phyloP scores from a whole-genome alignment of 1,139 yeast species.

The Candida sp. region DNA sequence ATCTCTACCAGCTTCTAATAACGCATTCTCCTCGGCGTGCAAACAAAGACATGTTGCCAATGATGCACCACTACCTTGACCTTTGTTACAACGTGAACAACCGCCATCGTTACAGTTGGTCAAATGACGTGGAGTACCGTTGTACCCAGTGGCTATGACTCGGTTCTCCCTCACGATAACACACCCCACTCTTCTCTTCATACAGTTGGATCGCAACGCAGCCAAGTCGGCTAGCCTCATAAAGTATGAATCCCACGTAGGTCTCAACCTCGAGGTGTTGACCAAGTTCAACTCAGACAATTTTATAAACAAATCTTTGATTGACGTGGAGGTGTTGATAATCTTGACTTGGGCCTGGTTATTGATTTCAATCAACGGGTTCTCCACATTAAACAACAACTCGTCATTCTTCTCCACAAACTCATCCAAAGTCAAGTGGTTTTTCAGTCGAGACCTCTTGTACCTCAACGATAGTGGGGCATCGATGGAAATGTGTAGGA shows the following conservation, averaged over 20 bases:
- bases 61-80: slow-evolving; percentile 63
- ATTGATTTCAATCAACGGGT: slow-evolving; percentile 52
- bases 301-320: slow-evolving; percentile 52
- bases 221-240: slow-evolving; percentile 95
- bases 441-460: slow-evolving; percentile 33
- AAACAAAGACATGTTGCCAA: slow-evolving; percentile 88
- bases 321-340: slow-evolving; percentile 57
- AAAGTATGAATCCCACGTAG: slow-evolving; percentile 96
- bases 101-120: slow-evolving; percentile 96
- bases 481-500: slow-evolving; percentile 79
- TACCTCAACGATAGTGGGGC: slow-evolving; percentile 68
- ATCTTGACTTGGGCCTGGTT: slow-evolving; percentile 64
- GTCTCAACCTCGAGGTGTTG: slow-evolving; percentile 73
- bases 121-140: slow-evolving; percentile 93
- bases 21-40: slow-evolving; percentile 98
- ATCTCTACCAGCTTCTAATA: slow-evolving; percentile 92
- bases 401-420: slow-evolving; percentile 54
- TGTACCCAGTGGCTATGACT: slow-evolving; percentile 95
- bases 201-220: slow-evolving; percentile 90
- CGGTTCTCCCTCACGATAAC: slow-evolving; percentile 87
- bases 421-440: slow-evolving; percentile 31
- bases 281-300: slow-evolving; percentile 58
- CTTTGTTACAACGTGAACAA: slow-evolving; percentile 81
- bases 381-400: slow-evolving; percentile 36
- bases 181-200: slow-evolving; percentile 97